A percentile compares a stretch with the other conserved stretches of the same genome.
Evolutionary conservation across 192 early-diverging fungal species (phyloP).

Genomic region (Coemansia sp.): DNA sequence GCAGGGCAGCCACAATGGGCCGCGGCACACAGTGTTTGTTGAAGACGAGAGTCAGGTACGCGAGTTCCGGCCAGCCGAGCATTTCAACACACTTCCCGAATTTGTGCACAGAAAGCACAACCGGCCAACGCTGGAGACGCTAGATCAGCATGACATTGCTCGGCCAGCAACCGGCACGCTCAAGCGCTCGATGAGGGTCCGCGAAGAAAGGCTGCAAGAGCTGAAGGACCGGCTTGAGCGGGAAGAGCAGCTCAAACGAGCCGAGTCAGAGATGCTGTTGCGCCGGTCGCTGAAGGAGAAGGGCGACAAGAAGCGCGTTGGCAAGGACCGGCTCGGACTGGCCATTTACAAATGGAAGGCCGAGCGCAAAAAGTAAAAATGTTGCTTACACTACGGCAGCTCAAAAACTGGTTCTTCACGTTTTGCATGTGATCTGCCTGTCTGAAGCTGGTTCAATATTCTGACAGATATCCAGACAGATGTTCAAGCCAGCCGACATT

Average conservation of each 20-base stretch:
- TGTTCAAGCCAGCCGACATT: too few relatives aligned
- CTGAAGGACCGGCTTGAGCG: constrained; percentile 70
- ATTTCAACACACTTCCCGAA: constrained; percentile 80
- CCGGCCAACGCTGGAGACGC: constrained; percentile 61
- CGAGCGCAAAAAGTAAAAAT: constrained; percentile 74
- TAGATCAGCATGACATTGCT: constrained; percentile 50
- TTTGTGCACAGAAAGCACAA: constrained; percentile 79
- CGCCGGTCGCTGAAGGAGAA: constrained; percentile 80
- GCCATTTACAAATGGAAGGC: constrained; percentile 91
- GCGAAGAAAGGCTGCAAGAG: constrained; percentile 62
- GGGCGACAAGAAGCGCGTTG: constrained; percentile 77
- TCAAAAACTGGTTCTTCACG: too few relatives aligned
- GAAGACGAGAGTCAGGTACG: constrained; percentile 65
- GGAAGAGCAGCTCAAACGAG: constrained; percentile 67
- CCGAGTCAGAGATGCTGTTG: constrained; percentile 74
- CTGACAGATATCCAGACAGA: too few relatives aligned
- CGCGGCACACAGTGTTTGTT: constrained; percentile 78
- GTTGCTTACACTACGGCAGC: neutral
- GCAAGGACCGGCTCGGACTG: constrained; percentile 74
- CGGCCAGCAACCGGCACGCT: constrained; percentile 16
- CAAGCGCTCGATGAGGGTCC: constrained; percentile 28
- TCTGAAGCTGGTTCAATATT: too few relatives aligned
- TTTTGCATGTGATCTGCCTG: too few relatives aligned
- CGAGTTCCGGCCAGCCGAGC: constrained; percentile 72
- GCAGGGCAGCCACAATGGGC: constrained; percentile 20